Evolutionary conservation across 2,329 filamentous ascomycete genomes (phyloP), one percentile per base, ranked within the genome.

Genomic region (Ophiostoma ulmi): DNA sequence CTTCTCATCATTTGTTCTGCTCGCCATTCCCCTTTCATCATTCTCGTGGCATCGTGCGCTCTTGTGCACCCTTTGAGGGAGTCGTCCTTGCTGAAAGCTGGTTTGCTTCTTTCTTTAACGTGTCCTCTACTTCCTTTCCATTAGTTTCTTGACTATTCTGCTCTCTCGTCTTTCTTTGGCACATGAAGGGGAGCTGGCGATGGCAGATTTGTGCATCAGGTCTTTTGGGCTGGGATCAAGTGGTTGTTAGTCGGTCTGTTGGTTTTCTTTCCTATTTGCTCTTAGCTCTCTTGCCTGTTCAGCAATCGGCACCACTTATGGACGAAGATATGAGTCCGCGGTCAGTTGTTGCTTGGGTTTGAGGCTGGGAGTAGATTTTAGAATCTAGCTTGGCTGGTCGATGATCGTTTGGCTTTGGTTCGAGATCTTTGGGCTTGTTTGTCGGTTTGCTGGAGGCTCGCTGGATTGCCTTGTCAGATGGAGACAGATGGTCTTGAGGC

Each of bases 261-360:
- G 72, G 74, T 74, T 73, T 74, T 75, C 76, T 78, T 77, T 78
- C 74, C 75, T 70, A 73, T 70, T 71, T 64, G 35, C 36, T 31
- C n/a, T 66, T 35, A 20, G 36, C 26, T 65, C 10, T 39, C 36
- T 39, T 39, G 38, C 36, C 63, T 26, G 55, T 39, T 22, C 63
- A 39, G 26, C 55, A 39, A 55, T 35, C 20, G 72, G 67, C 71
- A 72, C 72, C 72, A 71, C 72, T 61, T 77, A 84, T 86, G 90
- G 91, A 92, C 85, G 90, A 95, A 88, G 92, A 95, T 92, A 94
- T 83, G 92, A 95, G 91, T 93, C 91, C 91, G 88, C 82, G 82
- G 82, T 84, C 77, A 55, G 26, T 72, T 65, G 26, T 35, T 8
- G 22, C 52, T 22, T 20, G 26, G 63, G 63, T 31, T 75, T 22